These are phyloP conservation scores for Acaromyces ingoldii DNA, from an alignment of 1,284 basidiomycete genomes.

Conservation along the genomic window DNA sequence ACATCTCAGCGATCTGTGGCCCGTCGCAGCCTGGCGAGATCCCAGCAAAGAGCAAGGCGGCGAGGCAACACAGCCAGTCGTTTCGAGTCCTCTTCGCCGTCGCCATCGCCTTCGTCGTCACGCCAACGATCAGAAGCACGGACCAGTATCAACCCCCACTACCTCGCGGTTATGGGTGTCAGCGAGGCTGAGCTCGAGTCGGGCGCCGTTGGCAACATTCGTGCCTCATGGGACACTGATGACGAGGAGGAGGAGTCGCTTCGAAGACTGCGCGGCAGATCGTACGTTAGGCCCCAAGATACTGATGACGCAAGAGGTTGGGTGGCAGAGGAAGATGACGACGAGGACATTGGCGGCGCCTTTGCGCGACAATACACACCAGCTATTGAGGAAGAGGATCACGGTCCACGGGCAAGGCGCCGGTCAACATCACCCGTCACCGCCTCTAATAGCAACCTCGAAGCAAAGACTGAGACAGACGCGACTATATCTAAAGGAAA, in stretches of 20 bases:
- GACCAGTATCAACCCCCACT: constrained; percentile 7
- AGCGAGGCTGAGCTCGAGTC: constrained; percentile 31
- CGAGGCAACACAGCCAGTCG: too few species aligned
- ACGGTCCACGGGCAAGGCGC: too few species aligned
- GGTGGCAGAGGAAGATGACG: constrained; percentile 13
- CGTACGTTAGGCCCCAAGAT: neutral
- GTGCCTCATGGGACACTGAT: constrained; percentile 21
- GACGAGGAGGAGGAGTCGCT: constrained; percentile 11
- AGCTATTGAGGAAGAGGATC: neutral
- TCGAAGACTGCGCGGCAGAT: neutral
- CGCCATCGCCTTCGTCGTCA: neutral
- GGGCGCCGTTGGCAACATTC: constrained; percentile 32
- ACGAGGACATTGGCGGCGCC: constrained; percentile 28
- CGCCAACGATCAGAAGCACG: neutral
- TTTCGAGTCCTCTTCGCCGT: neutral
- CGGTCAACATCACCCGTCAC: too few species aligned
- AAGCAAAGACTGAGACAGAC: too few species aligned
- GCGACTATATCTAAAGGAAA: too few species aligned
- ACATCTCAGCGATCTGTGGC: too few species aligned
- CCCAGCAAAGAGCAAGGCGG: too few species aligned
- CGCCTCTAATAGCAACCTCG: too few species aligned
- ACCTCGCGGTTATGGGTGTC: constrained; percentile 24
- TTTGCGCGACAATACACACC: constrained; percentile 17
- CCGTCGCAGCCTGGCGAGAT: too few species aligned
- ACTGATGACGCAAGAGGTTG: constrained; percentile 6